Evolutionary conservation across 2,329 filamentous ascomycete genomes (phyloP).

Genomic region (Fusarium sp.): DNA sequence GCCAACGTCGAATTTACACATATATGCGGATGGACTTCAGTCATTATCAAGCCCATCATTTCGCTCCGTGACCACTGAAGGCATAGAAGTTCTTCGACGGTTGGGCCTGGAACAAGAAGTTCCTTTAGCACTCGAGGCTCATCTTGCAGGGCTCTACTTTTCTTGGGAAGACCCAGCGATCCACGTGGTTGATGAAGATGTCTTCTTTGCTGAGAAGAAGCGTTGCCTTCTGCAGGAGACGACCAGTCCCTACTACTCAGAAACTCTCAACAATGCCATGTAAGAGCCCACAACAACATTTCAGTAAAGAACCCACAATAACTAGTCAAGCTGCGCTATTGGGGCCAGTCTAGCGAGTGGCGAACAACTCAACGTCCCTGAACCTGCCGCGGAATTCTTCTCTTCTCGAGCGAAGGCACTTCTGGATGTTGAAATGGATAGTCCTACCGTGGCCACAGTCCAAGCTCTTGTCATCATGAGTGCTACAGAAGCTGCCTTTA

Average conservation of each 20-base stretch:
- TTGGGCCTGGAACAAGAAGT: conserved; percentile 31
- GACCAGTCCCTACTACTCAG: conserved; percentile 39
- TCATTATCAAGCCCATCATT: conserved; percentile 1
- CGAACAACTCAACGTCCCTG: neutral
- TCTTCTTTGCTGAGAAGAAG: conserved; percentile 31
- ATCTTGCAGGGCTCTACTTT: conserved; percentile 41
- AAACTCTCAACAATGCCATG: conserved; percentile 44
- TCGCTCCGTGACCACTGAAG: conserved; percentile 1
- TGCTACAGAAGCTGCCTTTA: conserved; percentile 34
- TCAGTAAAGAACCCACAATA: too few relatives aligned
- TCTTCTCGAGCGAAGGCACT: conserved; percentile 35
- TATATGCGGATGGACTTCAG: neutral
- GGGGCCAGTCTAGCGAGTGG: conserved; percentile 18
- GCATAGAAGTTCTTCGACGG: neutral
- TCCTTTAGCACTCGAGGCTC: conserved; percentile 21
- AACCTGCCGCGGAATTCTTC: conserved; percentile 34
- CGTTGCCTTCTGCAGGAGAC: neutral
- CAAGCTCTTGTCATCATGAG: conserved; percentile 41
- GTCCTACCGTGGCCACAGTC: conserved; percentile 36
- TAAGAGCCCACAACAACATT: neutral
- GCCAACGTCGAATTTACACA: conserved; percentile 36
- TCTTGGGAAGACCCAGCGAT: conserved; percentile 42
- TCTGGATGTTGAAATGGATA: conserved; percentile 42
- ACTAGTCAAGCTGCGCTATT: conserved; percentile 16
- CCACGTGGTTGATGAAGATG: conserved; percentile 39